A percentile compares a stretch with the other conserved stretches of the same genome.
phyloP scores from a whole-genome alignment of 192 early-diverging fungal genomes.

The Linderina pennispora region DNA sequence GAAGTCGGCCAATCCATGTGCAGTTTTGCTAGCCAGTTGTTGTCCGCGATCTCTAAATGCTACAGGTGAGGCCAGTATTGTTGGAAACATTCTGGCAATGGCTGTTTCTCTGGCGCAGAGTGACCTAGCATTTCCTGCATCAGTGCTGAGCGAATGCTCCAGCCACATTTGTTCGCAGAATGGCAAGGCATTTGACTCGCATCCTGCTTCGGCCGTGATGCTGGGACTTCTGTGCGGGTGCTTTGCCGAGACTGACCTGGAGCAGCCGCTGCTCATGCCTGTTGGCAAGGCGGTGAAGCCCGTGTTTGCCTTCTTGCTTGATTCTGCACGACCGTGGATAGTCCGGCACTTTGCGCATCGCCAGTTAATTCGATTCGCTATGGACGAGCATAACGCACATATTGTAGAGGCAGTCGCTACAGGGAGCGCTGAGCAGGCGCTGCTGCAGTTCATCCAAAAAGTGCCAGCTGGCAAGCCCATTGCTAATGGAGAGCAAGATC shows the following conservation, averaged over 20 bases:
- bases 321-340: conserved; percentile 6
- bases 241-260: conserved; percentile 8
- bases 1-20: no score
- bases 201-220: conserved; percentile 14
- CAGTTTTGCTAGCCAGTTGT: no score
- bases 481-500: neutral
- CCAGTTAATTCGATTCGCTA: conserved; percentile 14
- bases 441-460: conserved; percentile 14
- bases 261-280: neutral
- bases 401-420: conserved; percentile 12
- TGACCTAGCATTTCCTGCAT: neutral
- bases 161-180: conserved; percentile 1
- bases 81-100: neutral
- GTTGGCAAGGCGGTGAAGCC: neutral
- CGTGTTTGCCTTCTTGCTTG: conserved; percentile 6
- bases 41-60: no score
- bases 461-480: conserved; percentile 3
- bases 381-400: conserved; percentile 5
- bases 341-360: conserved; percentile 11
- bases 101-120: neutral
- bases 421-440: neutral
- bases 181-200: conserved; percentile 4
- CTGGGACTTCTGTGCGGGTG: conserved; percentile 7
- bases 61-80: no score
- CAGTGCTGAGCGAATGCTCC: conserved; percentile 7